These are phyloP conservation scores for Leishmania lainsoni DNA, from an alignment of 208 protist species.

Conservation along the genomic window DNA sequence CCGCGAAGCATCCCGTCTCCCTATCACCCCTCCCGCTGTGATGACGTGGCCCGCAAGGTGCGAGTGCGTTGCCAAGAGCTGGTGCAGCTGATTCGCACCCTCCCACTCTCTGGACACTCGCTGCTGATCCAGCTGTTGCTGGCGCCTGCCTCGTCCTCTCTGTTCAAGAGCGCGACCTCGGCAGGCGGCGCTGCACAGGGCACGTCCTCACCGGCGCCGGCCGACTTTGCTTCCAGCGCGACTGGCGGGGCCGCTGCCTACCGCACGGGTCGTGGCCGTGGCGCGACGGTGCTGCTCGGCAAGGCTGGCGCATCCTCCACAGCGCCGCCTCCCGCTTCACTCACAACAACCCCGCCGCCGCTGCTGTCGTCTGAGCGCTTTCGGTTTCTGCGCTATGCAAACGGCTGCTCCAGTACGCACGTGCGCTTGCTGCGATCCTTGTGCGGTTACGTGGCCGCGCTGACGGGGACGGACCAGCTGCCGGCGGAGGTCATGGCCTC, in stretches of 20 bases:
- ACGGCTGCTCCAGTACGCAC: slow-evolving; percentile 69
- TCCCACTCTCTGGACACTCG: slow-evolving; percentile 58
- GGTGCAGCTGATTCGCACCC: slow-evolving; percentile 30
- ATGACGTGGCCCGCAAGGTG: slow-evolving; percentile 61
- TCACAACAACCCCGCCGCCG: slow-evolving; percentile 11
- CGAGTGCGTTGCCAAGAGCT: slow-evolving; percentile 57
- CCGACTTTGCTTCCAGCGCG: not conserved
- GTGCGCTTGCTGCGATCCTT: slow-evolving; percentile 60
- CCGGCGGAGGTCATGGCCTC: slow-evolving; percentile 23
- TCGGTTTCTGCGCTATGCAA: slow-evolving; percentile 77
- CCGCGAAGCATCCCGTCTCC: slow-evolving; percentile 8
- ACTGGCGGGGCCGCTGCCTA: not conserved
- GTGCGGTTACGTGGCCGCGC: slow-evolving; percentile 67
- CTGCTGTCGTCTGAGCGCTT: slow-evolving; percentile 57
- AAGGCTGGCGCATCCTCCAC: not conserved
- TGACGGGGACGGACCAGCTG: slow-evolving; percentile 40
- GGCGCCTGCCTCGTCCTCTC: slow-evolving; percentile 58
- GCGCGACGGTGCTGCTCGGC: not conserved
- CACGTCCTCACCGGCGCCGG: not conserved
- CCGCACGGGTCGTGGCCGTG: not conserved
- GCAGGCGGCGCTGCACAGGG: not conserved
- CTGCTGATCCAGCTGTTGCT: slow-evolving; percentile 71
- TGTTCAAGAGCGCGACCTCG: slow-evolving; percentile 38
- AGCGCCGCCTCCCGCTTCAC: not conserved
- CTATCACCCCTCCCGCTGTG: slow-evolving; percentile 47